phyloP scores from a whole-genome alignment of 2,329 filamentous ascomycete species.

The Cryphonectria parasitica region DNA sequence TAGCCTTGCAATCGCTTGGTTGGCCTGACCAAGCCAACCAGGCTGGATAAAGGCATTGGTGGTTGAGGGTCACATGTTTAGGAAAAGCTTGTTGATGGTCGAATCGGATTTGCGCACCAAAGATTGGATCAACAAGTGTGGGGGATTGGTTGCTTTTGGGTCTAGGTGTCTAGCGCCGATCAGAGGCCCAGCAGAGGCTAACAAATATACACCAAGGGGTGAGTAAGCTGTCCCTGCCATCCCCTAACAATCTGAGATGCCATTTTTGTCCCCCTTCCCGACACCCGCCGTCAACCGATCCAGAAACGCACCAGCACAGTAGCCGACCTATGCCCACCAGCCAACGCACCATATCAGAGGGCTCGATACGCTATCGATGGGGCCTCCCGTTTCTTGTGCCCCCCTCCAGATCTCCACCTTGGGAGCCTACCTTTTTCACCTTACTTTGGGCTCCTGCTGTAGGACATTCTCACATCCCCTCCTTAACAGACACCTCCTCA shows the following conservation, averaged over 20 bases:
- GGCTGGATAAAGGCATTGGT: too few species aligned
- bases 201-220: neutral
- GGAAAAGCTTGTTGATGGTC: neutral
- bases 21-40: too few species aligned
- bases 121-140: neutral
- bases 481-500: neutral
- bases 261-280: constrained; percentile 2
- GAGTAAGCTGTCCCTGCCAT: neutral
- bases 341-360: neutral
- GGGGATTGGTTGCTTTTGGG: neutral
- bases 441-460: neutral
- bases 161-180: neutral
- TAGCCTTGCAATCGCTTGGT: too few species aligned
- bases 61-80: too few species aligned
- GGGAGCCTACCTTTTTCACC: constrained; percentile 2
- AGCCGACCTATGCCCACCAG: neutral
- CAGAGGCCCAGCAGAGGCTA: neutral
- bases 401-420: constrained; percentile 3
- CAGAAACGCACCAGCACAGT: neutral
- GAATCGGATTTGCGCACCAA: neutral
- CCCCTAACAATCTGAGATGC: neutral
- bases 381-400: neutral
- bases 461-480: neutral
- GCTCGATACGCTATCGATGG: neutral
- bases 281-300: neutral